A percentile compares a stretch with the other conserved stretches of the same genome.
These are phyloP conservation scores for Herpomyces periplanetae DNA, from an alignment of 2,329 filamentous ascomycete genomes.

Conservation along the genomic window DNA sequence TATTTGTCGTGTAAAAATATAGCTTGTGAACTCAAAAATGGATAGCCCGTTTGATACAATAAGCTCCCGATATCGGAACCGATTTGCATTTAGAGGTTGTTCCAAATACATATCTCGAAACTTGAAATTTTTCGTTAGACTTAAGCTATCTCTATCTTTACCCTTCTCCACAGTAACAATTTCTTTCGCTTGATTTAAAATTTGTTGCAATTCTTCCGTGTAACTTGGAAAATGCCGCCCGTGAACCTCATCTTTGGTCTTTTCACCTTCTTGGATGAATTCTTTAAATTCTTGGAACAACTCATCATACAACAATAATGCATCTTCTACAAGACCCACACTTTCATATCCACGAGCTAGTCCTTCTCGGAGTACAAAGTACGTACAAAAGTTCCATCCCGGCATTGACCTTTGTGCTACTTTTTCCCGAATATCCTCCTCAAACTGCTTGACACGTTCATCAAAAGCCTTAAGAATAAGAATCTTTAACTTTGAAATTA, in stretches of 20 bases:
- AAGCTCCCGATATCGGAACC: conserved; percentile 53
- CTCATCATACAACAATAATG: conserved; percentile 73
- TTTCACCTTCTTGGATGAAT: conserved; percentile 30
- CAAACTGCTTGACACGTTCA: conserved; percentile 57
- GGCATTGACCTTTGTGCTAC: conserved; percentile 52
- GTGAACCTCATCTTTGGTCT: conserved; percentile 13
- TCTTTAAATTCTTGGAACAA: conserved; percentile 51
- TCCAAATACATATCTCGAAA: conserved; percentile 5
- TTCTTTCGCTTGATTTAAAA: conserved; percentile 11
- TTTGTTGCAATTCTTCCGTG: conserved; percentile 28
- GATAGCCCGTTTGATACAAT: conserved; percentile 86
- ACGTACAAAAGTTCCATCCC: conserved; percentile 97
- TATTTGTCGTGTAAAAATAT: conserved; percentile 66
- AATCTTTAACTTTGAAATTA: conserved; percentile 51
- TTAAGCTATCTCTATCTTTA: conserved; percentile 1
- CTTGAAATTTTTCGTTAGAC: conserved; percentile 6
- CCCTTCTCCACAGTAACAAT: conserved; percentile 3
- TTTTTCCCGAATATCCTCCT: conserved; percentile 82
- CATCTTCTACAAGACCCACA: conserved; percentile 78
- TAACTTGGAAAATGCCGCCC: conserved; percentile 28
- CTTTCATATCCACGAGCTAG: conserved; percentile 77
- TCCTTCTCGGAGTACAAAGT: conserved; percentile 89
- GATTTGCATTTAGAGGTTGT: conserved; percentile 19
- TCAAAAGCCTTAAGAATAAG: conserved; percentile 69
- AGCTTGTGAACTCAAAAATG: conserved; percentile 70